Conservation (phyloP, 176 grass and related monocot genomes). For the Avena atlantica region DNA sequence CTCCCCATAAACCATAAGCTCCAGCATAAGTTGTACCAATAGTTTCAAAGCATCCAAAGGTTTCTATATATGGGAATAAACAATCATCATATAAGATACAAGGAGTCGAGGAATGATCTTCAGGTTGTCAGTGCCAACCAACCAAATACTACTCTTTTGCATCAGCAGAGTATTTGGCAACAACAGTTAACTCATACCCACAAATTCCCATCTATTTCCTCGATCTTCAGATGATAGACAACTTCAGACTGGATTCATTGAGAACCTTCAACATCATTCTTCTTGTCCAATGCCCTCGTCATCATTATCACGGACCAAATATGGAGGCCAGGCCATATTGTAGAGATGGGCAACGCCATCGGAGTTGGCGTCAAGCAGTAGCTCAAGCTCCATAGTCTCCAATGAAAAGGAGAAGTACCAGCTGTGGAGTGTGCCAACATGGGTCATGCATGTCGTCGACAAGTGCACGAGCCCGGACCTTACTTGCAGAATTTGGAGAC, state of each 20-base stretch:
- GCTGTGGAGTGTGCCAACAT: background rate
- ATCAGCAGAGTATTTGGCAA: background rate
- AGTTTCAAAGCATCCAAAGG: background rate
- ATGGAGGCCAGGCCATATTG: background rate
- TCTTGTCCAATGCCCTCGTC: background rate
- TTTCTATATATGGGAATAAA: background rate
- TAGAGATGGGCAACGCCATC: background rate
- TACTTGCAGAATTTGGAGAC: background rate
- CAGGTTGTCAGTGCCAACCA: background rate
- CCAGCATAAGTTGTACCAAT: background rate
- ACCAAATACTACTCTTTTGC: background rate
- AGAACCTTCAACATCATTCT: background rate
- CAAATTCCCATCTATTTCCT: background rate
- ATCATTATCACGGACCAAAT: background rate
- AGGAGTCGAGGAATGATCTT: background rate
- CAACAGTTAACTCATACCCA: background rate
- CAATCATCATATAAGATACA: background rate
- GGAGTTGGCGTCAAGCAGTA: background rate
- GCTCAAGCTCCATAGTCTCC: background rate
- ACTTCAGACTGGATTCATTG: background rate
- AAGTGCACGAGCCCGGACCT: background rate
- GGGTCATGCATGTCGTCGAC: background rate
- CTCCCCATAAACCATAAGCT: background rate
- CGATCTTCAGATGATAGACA: background rate
- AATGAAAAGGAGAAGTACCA: constrained; percentile 1